Evolutionary conservation across 208 protist species (phyloP).

Genomic region (Wallacemonas rigidus): DNA sequence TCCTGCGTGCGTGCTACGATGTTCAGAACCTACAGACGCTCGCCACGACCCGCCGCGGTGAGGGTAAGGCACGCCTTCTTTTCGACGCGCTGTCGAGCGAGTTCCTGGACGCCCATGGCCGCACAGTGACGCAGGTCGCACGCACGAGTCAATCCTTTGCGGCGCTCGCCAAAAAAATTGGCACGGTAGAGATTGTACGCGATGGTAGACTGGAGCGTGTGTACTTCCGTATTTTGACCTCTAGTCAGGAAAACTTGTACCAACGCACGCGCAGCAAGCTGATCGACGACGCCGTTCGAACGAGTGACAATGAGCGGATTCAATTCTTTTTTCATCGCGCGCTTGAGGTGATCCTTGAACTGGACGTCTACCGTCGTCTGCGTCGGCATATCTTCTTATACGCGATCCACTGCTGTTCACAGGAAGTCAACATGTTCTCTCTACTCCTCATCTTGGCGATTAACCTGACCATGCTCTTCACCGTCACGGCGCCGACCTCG

Average conservation of each 20-base stretch:
- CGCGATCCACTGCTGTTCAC: slow-evolving; percentile 42
- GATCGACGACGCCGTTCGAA: slow-evolving; percentile 45
- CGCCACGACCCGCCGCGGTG: slow-evolving; percentile 17
- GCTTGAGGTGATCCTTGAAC: slow-evolving; percentile 45
- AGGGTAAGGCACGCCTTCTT: neutral
- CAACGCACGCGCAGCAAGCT: slow-evolving; percentile 27
- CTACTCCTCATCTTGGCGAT: slow-evolving; percentile 43
- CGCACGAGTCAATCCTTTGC: slow-evolving; percentile 35
- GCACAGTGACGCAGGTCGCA: slow-evolving; percentile 47
- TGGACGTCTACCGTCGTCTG: slow-evolving; percentile 43
- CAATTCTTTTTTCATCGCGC: slow-evolving; percentile 50
- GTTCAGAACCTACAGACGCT: slow-evolving; percentile 34
- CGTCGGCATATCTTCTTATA: slow-evolving; percentile 28
- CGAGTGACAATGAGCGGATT: slow-evolving; percentile 58
- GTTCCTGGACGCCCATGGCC: slow-evolving; percentile 49
- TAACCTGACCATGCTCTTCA: slow-evolving; percentile 54
- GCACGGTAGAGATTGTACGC: slow-evolving; percentile 63
- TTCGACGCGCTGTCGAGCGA: slow-evolving; percentile 25
- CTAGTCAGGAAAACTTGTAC: slow-evolving; percentile 42
- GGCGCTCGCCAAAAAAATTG: slow-evolving; percentile 38
- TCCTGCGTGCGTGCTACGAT: slow-evolving; percentile 59
- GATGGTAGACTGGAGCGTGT: slow-evolving; percentile 53
- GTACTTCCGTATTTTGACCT: slow-evolving; percentile 62
- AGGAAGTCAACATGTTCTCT: slow-evolving; percentile 37
- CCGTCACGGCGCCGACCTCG: slow-evolving; percentile 36